Percentiles rank a stretch among this genome's conserved stretches.
Evolutionary conservation across 1,284 basidiomycete species (phyloP).

Genomic region (Microbotryum lychnidis-dioicae): DNA sequence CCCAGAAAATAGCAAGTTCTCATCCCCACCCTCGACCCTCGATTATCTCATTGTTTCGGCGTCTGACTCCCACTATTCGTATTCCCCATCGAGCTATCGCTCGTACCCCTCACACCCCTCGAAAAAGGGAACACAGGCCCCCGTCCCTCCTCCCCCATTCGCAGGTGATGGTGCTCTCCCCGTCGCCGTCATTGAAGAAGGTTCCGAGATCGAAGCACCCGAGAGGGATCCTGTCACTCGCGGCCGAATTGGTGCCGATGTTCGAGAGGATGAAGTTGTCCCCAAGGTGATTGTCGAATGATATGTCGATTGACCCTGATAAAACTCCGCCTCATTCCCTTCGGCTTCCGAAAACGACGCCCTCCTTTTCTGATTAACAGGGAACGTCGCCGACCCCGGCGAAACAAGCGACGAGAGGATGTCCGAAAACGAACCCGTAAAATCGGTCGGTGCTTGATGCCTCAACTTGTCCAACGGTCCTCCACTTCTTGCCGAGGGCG

Average conservation of each 20-base stretch:
- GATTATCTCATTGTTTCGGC: no score
- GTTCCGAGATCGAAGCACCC: not conserved
- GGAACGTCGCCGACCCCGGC: not conserved
- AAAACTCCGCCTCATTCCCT: not conserved
- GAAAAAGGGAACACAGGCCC: no score
- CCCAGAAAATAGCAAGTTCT: no score
- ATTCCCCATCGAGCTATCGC: no score
- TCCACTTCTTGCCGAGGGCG: not conserved
- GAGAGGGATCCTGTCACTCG: not conserved
- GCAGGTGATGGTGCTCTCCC: not conserved
- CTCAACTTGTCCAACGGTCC: conserved; percentile 6
- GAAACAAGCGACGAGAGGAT: conserved; percentile 12
- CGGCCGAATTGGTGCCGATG: not conserved
- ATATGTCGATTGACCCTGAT: not conserved
- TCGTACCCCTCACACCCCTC: no score
- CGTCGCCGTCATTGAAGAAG: not conserved
- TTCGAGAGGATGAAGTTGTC: not conserved
- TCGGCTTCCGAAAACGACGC: not conserved
- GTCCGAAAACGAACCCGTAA: conserved; percentile 6
- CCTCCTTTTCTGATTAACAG: not conserved
- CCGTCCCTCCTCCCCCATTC: not conserved
- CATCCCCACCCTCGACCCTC: no score
- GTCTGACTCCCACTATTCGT: no score
- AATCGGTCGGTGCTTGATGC: not conserved
- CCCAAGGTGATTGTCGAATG: not conserved